Evolutionary conservation across 108 stramenopile genomes (phyloP), one percentile per base, ranked within the genome.

Genomic region (Bacterosira constricta): DNA sequence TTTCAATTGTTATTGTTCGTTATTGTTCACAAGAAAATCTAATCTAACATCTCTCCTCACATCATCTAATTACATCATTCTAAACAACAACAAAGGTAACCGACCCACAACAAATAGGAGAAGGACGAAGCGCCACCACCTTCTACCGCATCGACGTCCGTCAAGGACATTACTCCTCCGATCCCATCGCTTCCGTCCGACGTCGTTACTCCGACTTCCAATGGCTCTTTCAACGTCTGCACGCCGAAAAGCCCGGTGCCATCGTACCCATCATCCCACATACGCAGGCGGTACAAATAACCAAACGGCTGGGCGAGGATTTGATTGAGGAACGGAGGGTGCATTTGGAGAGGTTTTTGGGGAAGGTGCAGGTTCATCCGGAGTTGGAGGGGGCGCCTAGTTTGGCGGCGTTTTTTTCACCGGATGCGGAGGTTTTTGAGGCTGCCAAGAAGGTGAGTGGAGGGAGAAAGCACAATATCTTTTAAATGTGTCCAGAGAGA

Each of bases 191-290:
- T 1, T 67, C 75, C 37, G 80, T 88, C 18, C 85, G 88, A 42
- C 87, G 95, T 34, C 91, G 97, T 1, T 97, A 96, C 85, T 79
- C 75, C 62, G 97, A 98, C 73, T 98, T 98, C 79, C 88, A 85
- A 49, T 98, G 97, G 97, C 85, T 98, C 27, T 87, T 86, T 53
- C 61, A 90, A 27, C 87, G 90, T 10, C 73, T 98, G 13, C 81
- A 77, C 57, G 79, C 83, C 61, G 95, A 94, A 71, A 71, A 78
- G 34, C 94, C 96, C 2, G 97, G 97, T 18, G 66, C 90, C 29
- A 92, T 97, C 39, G 80, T 97, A 36, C 97, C 97, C 26, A 92
- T 96, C 18, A 86, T 98, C 42, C 97, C 97, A 17, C 96, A 96
- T 35, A 94, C 90, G 54, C 70, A 84, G 46, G 82, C 86, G 11